These are phyloP conservation scores for Neurospora sp. DNA, from an alignment of 495 filamentous ascomycete species.

Conservation along the genomic window DNA sequence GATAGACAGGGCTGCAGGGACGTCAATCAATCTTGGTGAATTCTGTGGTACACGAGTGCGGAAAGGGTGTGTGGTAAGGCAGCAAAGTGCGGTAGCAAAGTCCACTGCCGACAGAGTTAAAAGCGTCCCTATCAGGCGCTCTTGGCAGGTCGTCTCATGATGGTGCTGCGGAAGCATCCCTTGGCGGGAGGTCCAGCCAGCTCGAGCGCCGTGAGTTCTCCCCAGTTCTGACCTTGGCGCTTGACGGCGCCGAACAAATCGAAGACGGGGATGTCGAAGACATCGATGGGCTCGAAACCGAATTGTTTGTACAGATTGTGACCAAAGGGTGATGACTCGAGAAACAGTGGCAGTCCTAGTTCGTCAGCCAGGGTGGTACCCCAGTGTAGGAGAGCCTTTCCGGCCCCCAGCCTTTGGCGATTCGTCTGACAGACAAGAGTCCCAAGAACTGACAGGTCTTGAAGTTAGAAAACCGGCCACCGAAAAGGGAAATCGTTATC, in stretches of 20 bases:
- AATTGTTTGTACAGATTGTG: conserved; percentile 18
- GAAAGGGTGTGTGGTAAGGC: neutral
- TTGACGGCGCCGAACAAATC: conserved; percentile 12
- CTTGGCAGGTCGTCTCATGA: conserved; percentile 18
- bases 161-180: conserved; percentile 13
- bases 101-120: neutral
- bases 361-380: conserved; percentile 18
- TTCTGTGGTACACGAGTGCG: neutral
- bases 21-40: neutral
- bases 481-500: neutral
- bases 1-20: neutral
- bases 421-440: conserved; percentile 13
- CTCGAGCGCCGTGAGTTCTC: conserved; percentile 11
- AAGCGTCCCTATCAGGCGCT: neutral
- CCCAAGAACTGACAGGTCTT: conserved; percentile 11
- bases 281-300: conserved; percentile 16
- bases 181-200: conserved; percentile 10
- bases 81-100: neutral
- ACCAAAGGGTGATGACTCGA: conserved; percentile 18
- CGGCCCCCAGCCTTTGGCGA: conserved; percentile 17
- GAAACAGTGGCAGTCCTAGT: conserved; percentile 11
- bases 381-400: conserved; percentile 15
- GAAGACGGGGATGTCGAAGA: conserved; percentile 13
- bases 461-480: neutral
- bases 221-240: conserved; percentile 14